Evolutionary conservation across 108 stramenopile genomes (phyloP).

Genomic region (Cyclostephanos invisitatus): DNA sequence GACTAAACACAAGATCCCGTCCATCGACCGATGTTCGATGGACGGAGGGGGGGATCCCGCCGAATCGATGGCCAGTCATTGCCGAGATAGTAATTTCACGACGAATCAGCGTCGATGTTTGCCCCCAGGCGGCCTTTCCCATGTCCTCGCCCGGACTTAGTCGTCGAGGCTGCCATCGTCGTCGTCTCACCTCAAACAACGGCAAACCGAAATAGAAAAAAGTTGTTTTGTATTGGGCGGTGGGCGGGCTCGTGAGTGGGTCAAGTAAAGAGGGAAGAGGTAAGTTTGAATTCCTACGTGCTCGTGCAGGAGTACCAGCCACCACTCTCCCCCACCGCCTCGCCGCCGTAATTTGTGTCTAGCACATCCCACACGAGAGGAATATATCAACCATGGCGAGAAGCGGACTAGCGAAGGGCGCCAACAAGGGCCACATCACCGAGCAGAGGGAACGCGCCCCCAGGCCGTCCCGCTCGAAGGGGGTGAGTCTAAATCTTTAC

Average conservation of each 20-base stretch:
- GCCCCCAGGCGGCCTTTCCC: neutral
- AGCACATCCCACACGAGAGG: no score
- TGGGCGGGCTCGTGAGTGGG: neutral
- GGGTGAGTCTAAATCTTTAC: conserved; percentile 66
- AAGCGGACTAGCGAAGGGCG: conserved; percentile 85
- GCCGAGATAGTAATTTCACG: neutral
- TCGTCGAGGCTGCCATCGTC: neutral
- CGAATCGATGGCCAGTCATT: neutral
- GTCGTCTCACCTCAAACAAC: conserved; percentile 14
- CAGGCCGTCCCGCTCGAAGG: conserved; percentile 72
- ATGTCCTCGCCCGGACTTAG: neutral
- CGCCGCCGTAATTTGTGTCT: no score
- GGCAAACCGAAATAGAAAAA: neutral
- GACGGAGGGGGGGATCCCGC: neutral
- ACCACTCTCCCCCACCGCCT: neutral
- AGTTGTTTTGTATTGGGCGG: neutral
- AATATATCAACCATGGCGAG: conserved; percentile 74
- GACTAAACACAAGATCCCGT: neutral
- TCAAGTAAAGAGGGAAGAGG: conserved; percentile 9
- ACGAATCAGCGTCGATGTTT: neutral
- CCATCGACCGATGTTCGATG: no score
- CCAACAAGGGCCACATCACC: conserved; percentile 77
- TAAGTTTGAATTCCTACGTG: conserved; percentile 26
- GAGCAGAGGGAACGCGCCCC: conserved; percentile 59
- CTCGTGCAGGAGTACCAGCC: conserved; percentile 2